Evolutionary conservation across 2,329 filamentous ascomycete species (phyloP).

Genomic region (Dichotomopilus funicola): DNA sequence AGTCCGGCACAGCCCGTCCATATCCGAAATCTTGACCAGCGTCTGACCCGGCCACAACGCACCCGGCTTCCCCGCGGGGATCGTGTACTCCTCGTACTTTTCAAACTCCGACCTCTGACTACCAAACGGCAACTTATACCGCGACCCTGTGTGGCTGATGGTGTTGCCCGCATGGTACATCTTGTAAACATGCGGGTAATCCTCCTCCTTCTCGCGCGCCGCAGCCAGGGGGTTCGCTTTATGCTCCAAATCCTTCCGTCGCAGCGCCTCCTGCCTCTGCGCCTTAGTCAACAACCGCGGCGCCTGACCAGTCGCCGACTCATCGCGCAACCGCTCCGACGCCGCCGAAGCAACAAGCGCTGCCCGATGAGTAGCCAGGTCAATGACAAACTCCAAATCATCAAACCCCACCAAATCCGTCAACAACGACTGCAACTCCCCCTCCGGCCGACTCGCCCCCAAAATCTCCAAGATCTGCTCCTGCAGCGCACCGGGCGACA

Average conservation of each 20-base stretch:
- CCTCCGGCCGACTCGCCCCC: constrained; percentile 60
- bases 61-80: constrained; percentile 77
- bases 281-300: constrained; percentile 61
- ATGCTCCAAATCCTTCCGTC: constrained; percentile 71
- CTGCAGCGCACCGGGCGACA: constrained; percentile 64
- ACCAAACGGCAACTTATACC: constrained; percentile 74
- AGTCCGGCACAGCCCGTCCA: constrained; percentile 83
- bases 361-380: constrained; percentile 71
- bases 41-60: constrained; percentile 65
- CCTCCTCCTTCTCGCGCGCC: constrained; percentile 62
- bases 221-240: constrained; percentile 69
- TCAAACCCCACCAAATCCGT: constrained; percentile 90
- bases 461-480: constrained; percentile 72
- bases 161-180: constrained; percentile 78
- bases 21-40: constrained; percentile 68
- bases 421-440: constrained; percentile 84
- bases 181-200: constrained; percentile 93
- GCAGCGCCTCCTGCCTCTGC: constrained; percentile 72
- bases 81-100: constrained; percentile 82
- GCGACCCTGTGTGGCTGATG: constrained; percentile 69
- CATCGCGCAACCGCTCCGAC: constrained; percentile 25
- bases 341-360: constrained; percentile 52
- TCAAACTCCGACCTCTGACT: constrained; percentile 63
- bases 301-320: constrained; percentile 15
- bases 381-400: constrained; percentile 86